Percentiles rank a stretch among this genome's conserved stretches.
phyloP scores from a whole-genome alignment of 2,329 filamentous ascomycete genomes.

The Colletotrichum sp. region DNA sequence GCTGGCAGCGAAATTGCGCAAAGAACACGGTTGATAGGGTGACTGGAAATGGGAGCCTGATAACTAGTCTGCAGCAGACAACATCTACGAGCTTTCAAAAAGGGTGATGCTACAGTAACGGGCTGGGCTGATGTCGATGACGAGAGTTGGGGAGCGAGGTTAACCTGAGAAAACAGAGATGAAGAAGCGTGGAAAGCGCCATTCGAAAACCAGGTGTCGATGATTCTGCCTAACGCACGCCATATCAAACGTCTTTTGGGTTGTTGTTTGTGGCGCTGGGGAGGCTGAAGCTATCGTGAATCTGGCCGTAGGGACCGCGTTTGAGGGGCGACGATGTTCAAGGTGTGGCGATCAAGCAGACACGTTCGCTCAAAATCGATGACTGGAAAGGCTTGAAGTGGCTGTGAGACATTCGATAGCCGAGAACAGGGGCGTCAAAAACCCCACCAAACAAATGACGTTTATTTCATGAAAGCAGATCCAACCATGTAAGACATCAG shows the following conservation, averaged over 20 bases:
- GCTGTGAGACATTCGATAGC: background rate
- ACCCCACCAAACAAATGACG: background rate
- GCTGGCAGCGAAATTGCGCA: background rate
- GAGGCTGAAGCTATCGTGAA: background rate
- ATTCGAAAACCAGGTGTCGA: background rate
- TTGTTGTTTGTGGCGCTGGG: background rate
- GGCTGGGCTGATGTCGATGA: background rate
- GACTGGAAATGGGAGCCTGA: background rate
- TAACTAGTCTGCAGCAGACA: background rate
- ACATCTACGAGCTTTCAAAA: background rate
- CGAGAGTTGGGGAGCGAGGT: background rate
- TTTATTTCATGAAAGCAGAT: background rate
- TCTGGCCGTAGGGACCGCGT: background rate
- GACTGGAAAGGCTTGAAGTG: background rate
- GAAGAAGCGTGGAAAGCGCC: background rate
- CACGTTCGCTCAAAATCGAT: background rate
- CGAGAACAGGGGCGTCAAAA: background rate
- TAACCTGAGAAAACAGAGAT: too few species aligned
- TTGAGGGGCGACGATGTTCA: background rate
- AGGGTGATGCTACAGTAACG: background rate
- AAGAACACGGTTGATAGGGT: background rate
- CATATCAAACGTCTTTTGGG: background rate
- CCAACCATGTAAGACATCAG: background rate
- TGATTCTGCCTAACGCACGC: background rate
- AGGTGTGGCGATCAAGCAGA: background rate